Base-by-base conservation (phyloP, 2,329 filamentous ascomycete species). In the Spiromastix sp. region DNA sequence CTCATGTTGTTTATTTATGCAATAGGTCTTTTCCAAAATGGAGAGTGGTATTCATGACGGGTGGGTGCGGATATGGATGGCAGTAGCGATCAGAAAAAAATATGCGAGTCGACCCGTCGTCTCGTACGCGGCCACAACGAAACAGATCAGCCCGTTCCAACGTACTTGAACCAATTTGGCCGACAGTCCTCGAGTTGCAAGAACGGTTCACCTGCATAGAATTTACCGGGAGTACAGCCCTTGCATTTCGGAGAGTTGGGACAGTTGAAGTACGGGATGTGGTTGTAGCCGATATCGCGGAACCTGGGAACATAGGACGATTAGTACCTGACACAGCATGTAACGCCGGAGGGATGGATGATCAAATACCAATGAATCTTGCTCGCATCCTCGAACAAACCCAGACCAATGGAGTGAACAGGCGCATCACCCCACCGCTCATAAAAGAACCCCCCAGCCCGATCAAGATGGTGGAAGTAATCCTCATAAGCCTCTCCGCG, bases 251-350 rank as follows among this genome's bases (percentile, higher is more conserved):
- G 83, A 35, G 82, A 93, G 63, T 94, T 96, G 43, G 91, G 91
- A 56, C 91, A 98, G 66, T 98, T 98, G 71, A 93, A 94, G 66
- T 93, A 98, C 30, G 91, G 91, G 36, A 96, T 87, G 50, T 98
- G 91, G 52, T 95, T 86, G 64, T 98, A 98, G 39, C 91, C 91
- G 47, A 98, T 96, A 57, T 98, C 91, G 36, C 89, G 87, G 79
- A 98, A 98, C 87, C 87, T 94, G 44, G 5, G 37, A 6, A 34
- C n/a, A 11, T 4, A 26, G 29, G 4, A 26, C 5, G 5, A 8
- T 4, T 17, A n/a, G 9, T 33, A 11, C 13, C 15, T 5, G 32
- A n/a, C 30, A 40, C 18, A 26, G 12, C 10, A 8, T 20, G 29
- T 12, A 11, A 7, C 2, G n/a, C n/a, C n/a, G n/a, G n/a, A n/a